A percentile compares a stretch with the other conserved stretches of the same genome.
phyloP scores from a whole-genome alignment of 179 eudicot genomes.

The Beta corolliflora region DNA sequence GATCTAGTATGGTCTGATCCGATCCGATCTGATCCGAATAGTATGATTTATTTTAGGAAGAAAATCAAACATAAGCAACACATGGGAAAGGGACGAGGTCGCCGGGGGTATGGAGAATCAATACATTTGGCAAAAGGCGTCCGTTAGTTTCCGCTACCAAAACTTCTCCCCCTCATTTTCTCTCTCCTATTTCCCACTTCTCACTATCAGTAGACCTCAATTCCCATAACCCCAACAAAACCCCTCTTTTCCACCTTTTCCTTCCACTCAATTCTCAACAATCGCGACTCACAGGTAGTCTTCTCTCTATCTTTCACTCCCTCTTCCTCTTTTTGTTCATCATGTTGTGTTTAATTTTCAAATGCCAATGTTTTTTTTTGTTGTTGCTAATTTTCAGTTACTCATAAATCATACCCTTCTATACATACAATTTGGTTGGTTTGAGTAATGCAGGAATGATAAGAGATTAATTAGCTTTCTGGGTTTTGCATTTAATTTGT shows the following conservation, averaged over 20 bases:
- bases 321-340: neutral
- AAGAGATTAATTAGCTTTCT: neutral
- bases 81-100: neutral
- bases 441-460: neutral
- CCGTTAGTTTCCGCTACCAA: slow-evolving; percentile 31
- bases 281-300: no score
- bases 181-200: neutral
- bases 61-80: neutral
- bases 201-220: neutral
- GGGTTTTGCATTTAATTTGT: neutral
- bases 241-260: neutral
- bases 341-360: neutral
- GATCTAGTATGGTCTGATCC: no score
- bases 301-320: neutral
- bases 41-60: no score
- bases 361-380: neutral
- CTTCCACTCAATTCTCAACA: neutral
- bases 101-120: slow-evolving; percentile 1
- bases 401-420: no score
- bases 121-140: slow-evolving; percentile 28
- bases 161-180: neutral
- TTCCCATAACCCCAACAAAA: neutral
- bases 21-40: no score
- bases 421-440: neutral
- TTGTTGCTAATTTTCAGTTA: no score